Conservation (phyloP, 345 rosid species). For the Hypericum perforatum region DNA sequence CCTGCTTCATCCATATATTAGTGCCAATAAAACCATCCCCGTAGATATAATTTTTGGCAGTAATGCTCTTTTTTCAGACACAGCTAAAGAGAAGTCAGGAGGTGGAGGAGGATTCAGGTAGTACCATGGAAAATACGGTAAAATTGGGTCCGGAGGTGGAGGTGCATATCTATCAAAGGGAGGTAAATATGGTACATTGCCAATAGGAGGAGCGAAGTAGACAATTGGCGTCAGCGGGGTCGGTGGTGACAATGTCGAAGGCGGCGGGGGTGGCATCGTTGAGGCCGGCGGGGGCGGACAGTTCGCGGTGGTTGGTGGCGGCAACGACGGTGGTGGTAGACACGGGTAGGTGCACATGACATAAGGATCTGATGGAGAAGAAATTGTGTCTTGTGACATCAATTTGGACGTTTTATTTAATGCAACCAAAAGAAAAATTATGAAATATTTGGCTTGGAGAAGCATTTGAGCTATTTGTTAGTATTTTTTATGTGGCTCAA, state of each 20-base stretch:
- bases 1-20: not conserved
- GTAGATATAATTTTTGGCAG: not conserved
- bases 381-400: conserved; percentile 6
- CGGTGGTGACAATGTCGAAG: conserved; percentile 3
- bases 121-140: conserved; percentile 46
- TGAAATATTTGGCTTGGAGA: conserved; percentile 2
- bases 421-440: conserved; percentile 8
- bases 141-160: conserved; percentile 48
- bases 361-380: conserved; percentile 4
- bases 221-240: not conserved
- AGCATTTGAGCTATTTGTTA: conserved; percentile 11
- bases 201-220: not conserved
- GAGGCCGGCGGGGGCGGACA: not conserved
- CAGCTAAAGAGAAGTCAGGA: conserved; percentile 11
- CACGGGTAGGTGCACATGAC: conserved; percentile 27
- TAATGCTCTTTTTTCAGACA: not conserved
- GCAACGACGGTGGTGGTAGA: conserved; percentile 20
- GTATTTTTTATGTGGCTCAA: no score
- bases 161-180: conserved; percentile 15
- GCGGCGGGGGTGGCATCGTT: not conserved
- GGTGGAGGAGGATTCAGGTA: conserved; percentile 39
- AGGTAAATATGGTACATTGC: conserved; percentile 4
- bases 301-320: conserved; percentile 12
- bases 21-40: not conserved
- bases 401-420: conserved; percentile 9